Conservation (phyloP, 2,329 filamentous ascomycete species). For the Mycogone perniciosa region DNA sequence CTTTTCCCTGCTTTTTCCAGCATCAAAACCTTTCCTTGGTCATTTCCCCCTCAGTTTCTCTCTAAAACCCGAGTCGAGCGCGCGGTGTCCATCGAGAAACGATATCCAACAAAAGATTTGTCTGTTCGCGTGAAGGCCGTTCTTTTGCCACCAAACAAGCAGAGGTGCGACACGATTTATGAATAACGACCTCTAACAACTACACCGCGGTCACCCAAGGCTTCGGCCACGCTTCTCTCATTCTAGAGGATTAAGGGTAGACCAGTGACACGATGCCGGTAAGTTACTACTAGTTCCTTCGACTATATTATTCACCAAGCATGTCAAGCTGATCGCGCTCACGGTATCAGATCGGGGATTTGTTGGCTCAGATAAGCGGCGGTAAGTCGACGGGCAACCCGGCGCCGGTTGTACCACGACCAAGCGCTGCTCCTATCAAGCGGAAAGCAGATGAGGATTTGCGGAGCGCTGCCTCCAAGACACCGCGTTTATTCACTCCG, state of each 20-base stretch:
- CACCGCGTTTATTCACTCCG: slow-evolving; percentile 27
- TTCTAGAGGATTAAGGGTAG: slow-evolving; percentile 1
- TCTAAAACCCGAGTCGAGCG: not conserved
- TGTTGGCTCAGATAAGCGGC: slow-evolving; percentile 53
- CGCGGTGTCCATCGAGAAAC: not conserved
- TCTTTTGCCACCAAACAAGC: not conserved
- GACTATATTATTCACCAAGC: slow-evolving; percentile 1
- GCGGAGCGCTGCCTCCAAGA: slow-evolving; percentile 35
- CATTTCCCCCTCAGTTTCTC: not conserved
- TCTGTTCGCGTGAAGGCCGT: not conserved
- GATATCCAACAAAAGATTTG: not conserved
- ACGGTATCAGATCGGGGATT: slow-evolving; percentile 27
- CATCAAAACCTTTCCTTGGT: not conserved
- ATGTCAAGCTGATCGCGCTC: not conserved
- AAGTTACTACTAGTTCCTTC: slow-evolving; percentile 13
- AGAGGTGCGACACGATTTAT: not conserved
- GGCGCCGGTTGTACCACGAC: slow-evolving; percentile 23
- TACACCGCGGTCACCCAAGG: not conserved
- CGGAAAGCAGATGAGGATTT: slow-evolving; percentile 52
- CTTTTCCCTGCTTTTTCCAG: not conserved
- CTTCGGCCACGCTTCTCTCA: not conserved
- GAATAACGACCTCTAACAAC: not conserved
- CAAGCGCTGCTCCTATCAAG: slow-evolving; percentile 35
- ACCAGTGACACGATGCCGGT: slow-evolving; percentile 26
- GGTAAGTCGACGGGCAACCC: slow-evolving; percentile 37